Conservation (phyloP, 768 basidiomycete species). For the Gymnopilus junonius region DNA sequence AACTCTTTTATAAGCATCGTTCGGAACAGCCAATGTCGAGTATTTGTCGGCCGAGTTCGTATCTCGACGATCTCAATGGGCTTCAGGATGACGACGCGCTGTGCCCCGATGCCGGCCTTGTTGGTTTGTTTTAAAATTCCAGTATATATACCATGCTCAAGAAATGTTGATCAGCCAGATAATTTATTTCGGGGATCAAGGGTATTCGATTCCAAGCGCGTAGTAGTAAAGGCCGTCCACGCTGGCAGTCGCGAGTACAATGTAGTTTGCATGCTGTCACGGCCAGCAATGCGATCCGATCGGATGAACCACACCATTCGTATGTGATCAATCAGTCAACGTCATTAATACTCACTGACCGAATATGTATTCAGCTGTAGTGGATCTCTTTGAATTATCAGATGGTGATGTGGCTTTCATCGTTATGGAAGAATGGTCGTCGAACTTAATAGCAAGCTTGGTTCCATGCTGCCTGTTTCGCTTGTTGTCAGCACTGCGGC, state of each 20-base stretch:
- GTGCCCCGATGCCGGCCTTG: conserved; percentile 75
- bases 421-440: conserved; percentile 83
- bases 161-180: conserved; percentile 54
- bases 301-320: conserved; percentile 81
- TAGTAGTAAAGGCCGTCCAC: conserved; percentile 75
- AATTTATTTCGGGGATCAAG: conserved; percentile 72
- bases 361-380: conserved; percentile 50
- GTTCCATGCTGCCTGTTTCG: conserved; percentile 53
- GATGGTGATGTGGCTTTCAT: conserved; percentile 64
- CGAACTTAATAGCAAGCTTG: conserved; percentile 55
- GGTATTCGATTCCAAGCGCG: conserved; percentile 49
- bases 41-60: conserved; percentile 17
- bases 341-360: not conserved
- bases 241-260: conserved; percentile 64
- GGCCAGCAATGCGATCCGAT: conserved; percentile 53
- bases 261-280: conserved; percentile 59
- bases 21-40: conserved; percentile 13
- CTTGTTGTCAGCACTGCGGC: conserved; percentile 62
- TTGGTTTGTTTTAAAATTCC: conserved; percentile 37
- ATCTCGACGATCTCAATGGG: conserved; percentile 9
- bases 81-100: conserved; percentile 53
- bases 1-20: conserved; percentile 51
- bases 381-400: conserved; percentile 61
- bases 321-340: conserved; percentile 37
- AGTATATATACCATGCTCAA: conserved; percentile 3